Evolutionary conservation across 192 early-diverging fungal species (phyloP).

Genomic region (Entrophospora sp.): DNA sequence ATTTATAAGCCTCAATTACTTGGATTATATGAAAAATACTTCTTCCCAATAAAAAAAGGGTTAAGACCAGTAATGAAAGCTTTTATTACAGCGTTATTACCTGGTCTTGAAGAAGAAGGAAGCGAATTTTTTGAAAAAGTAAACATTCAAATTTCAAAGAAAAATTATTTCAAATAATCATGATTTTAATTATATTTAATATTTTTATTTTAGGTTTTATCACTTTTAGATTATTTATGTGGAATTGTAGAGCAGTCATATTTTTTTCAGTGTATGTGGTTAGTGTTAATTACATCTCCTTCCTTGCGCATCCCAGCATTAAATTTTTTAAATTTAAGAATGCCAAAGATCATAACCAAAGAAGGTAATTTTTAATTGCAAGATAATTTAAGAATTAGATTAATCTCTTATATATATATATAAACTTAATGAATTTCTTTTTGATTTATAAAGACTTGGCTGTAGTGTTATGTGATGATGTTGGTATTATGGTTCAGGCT

Average conservation of each 20-base stretch:
- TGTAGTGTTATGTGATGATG: conserved; percentile 61
- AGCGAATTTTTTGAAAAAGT: conserved; percentile 77
- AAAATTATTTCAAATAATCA: background rate
- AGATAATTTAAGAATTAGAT: too few species aligned
- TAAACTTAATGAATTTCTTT: background rate
- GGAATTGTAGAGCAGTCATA: conserved; percentile 61
- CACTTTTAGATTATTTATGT: conserved; percentile 56
- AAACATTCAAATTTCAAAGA: conserved; percentile 3
- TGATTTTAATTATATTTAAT: background rate
- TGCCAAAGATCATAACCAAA: conserved; percentile 56
- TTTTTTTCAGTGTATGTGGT: conserved; percentile 79
- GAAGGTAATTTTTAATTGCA: too few species aligned
- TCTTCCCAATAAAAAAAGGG: conserved; percentile 59
- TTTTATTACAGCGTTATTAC: conserved; percentile 70
- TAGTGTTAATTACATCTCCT: conserved; percentile 62
- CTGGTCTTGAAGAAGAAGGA: conserved; percentile 83
- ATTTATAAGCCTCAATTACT: conserved; percentile 64
- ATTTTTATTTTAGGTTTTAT: conserved; percentile 26
- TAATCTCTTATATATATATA: too few species aligned
- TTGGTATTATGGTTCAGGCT: conserved; percentile 63
- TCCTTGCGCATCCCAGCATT: conserved; percentile 62
- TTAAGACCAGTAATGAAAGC: conserved; percentile 72
- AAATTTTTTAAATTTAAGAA: conserved; percentile 66
- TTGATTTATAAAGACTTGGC: conserved; percentile 42
- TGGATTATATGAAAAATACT: conserved; percentile 62